Evolutionary conservation across 257 asterid genomes (phyloP), one percentile per base, ranked within the genome.

Genomic region (Osmanthus fragrans): DNA sequence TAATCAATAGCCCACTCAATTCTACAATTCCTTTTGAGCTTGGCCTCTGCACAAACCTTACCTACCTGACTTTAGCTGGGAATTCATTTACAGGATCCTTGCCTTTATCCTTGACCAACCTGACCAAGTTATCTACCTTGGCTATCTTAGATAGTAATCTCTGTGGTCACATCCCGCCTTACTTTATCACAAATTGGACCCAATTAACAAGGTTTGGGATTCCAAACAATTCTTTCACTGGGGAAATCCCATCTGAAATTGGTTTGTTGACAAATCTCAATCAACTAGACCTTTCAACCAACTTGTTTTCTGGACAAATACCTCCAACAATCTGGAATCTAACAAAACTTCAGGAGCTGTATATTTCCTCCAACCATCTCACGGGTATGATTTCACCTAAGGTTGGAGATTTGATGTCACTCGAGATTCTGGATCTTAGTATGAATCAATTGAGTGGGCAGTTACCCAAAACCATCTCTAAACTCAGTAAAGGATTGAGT

Each of bases 61-160:
- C 80, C 71, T 4, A 37, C 79, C 81, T 87, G 65, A 76, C 76
- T 81, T 42, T 87, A 23, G 83, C 85, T 16, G 11, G 5, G 10
- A 84, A 87, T 81, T 64, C 81, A 23, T 74, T 85, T 18, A 54
- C 76, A 13, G 90, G 90, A 7, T 36, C 76, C 39, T 78, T 95
- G 89, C 97, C 97, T 75, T 29, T 29, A 74, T 86, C 97, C 51
- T 33, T 91, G n/a, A 85, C 97, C 25, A 88, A 82, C 58, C 78
- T 93, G 81, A 86, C 85, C 77, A 75, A 86, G 60, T 75, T 83
- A 39, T 21, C 83, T 30, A 19, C 23, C 0, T 39, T 87, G 66
- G 82, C 77, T 2, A 65, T 87, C 40, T 82, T 86, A 3, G 84
- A 77, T 47, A 85, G 80, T 66, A 19, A 33, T 2, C 77, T 87